phyloP scores from a whole-genome alignment of 1,284 basidiomycete species.

The Ustilago trichophora region DNA sequence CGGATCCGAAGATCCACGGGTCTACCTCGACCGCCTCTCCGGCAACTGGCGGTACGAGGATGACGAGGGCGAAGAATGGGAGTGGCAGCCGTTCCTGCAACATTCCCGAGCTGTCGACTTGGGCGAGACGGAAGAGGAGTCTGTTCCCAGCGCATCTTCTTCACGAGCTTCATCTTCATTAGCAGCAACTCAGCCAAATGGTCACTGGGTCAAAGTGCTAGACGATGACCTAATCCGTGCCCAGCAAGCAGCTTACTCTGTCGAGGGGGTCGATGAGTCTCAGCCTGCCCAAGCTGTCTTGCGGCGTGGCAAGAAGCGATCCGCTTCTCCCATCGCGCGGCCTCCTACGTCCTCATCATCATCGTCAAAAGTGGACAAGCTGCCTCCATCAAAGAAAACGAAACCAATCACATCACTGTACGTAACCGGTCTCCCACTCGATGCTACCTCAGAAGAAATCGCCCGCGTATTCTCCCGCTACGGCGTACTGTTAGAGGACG shows the following conservation, averaged over 20 bases:
- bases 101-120: slow-evolving; percentile 14
- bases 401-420: slow-evolving; percentile 79
- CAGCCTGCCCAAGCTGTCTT: slow-evolving; percentile 27
- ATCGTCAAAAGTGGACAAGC: background rate
- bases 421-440: slow-evolving; percentile 82
- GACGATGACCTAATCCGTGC: slow-evolving; percentile 79
- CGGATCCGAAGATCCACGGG: slow-evolving; percentile 40
- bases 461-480: slow-evolving; percentile 84
- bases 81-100: slow-evolving; percentile 74
- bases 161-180: slow-evolving; percentile 73
- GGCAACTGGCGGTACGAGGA: slow-evolving; percentile 86
- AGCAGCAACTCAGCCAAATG: too few relatives aligned
- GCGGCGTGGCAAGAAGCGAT: slow-evolving; percentile 35
- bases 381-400: slow-evolving; percentile 28
- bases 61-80: slow-evolving; percentile 80
- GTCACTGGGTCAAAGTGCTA: slow-evolving; percentile 80
- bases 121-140: slow-evolving; percentile 27
- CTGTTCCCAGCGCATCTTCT: background rate
- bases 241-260: slow-evolving; percentile 36
- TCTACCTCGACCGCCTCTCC: slow-evolving; percentile 78
- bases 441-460: slow-evolving; percentile 80
- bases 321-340: slow-evolving; percentile 3
- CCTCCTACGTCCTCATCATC: background rate
- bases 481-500: slow-evolving; percentile 90
- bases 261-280: slow-evolving; percentile 35